Conservation (phyloP, 2,329 filamentous ascomycete species). For the Hypomyces perniciosus region DNA sequence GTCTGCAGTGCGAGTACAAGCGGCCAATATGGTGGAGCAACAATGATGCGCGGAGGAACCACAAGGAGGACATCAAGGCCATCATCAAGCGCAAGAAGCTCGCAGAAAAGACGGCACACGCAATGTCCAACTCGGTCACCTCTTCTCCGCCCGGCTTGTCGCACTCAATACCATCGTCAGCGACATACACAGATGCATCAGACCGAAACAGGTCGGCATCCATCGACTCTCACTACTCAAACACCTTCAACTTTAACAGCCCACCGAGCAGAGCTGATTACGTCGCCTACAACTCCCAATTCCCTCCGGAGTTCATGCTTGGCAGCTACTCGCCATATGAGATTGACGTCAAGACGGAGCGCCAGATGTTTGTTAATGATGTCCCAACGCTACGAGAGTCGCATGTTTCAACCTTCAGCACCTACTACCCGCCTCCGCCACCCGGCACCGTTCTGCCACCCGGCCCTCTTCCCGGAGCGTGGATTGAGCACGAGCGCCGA, state of each 20-base stretch:
- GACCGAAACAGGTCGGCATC: conserved; percentile 70
- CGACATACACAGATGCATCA: conserved; percentile 69
- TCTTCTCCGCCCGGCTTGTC: conserved; percentile 75
- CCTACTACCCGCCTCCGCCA: conserved; percentile 74
- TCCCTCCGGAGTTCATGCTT: conserved; percentile 57
- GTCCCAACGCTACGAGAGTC: conserved; percentile 80
- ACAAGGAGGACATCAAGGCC: conserved; percentile 95
- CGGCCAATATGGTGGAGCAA: conserved; percentile 96
- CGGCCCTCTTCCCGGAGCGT: conserved; percentile 58
- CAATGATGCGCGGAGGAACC: conserved; percentile 72
- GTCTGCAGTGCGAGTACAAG: conserved; percentile 91
- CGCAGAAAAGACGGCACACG: conserved; percentile 69
- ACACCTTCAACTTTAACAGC: conserved; percentile 67
- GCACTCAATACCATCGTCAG: conserved; percentile 75
- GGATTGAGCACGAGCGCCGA: conserved; percentile 42
- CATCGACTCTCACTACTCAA: conserved; percentile 71
- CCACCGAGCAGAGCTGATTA: conserved; percentile 48
- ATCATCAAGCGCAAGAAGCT: conserved; percentile 97
- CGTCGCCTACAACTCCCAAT: conserved; percentile 57
- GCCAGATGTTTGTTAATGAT: conserved; percentile 89
- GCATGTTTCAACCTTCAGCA: conserved; percentile 86
- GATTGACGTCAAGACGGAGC: conserved; percentile 91
- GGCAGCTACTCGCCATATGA: conserved; percentile 71
- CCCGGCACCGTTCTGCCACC: conserved; percentile 60
- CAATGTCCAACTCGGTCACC: conserved; percentile 50